Percentiles rank a stretch among this genome's conserved stretches.
Evolutionary conservation across 768 basidiomycete species (phyloP).

Genomic region (Lentinula lateritia): DNA sequence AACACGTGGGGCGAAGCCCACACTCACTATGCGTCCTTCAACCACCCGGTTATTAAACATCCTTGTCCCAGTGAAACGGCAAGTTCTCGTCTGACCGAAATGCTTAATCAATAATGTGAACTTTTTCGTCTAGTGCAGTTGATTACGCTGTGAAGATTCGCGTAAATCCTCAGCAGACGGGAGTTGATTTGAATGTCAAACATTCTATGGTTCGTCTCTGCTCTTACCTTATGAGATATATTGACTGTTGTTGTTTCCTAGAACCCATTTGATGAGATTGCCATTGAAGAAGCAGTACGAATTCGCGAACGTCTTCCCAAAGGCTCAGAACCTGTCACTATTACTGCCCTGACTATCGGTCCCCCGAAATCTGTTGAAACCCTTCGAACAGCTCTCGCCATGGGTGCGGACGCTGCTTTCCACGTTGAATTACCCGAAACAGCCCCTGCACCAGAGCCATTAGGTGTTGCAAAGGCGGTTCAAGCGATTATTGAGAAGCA

Average conservation of each 20-base stretch:
- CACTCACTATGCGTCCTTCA: constrained; percentile 63
- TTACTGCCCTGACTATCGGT: constrained; percentile 92
- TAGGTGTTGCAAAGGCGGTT: constrained; percentile 85
- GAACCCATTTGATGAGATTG: constrained; percentile 99
- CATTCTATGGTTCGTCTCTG: constrained; percentile 84
- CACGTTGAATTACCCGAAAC: constrained; percentile 84
- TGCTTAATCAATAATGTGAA: background rate
- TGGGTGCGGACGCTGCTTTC: constrained; percentile 92
- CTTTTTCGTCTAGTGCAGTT: constrained; percentile 54
- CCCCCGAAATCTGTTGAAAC: constrained; percentile 86
- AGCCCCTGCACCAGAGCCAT: constrained; percentile 76
- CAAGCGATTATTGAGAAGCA: constrained; percentile 66
- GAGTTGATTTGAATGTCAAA: constrained; percentile 95
- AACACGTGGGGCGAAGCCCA: background rate
- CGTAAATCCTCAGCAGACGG: constrained; percentile 91
- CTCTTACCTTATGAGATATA: background rate
- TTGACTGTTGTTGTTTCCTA: constrained; percentile 21
- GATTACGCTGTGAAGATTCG: constrained; percentile 99
- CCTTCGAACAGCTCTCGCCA: constrained; percentile 92
- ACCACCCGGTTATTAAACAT: constrained; percentile 73
- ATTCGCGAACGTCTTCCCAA: constrained; percentile 82
- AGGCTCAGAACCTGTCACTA: constrained; percentile 39
- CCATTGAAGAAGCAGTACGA: constrained; percentile 91
- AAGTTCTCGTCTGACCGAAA: constrained; percentile 10
- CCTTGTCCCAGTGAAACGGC: constrained; percentile 93